Conservation (phyloP, 1,284 basidiomycete species). For the Neotropicomus parvogracilis region DNA sequence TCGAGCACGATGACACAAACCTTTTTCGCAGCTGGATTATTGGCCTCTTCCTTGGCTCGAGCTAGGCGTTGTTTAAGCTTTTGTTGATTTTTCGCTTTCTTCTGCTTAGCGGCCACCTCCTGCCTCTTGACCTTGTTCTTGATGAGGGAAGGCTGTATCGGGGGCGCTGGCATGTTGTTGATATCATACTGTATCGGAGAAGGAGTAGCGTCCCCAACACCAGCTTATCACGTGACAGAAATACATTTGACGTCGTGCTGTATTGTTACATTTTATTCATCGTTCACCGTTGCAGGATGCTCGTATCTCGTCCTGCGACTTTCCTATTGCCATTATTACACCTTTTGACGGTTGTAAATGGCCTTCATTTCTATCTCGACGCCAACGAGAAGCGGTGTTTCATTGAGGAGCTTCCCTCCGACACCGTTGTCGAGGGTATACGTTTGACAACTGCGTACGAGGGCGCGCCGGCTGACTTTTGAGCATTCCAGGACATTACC, state of each 20-base stretch:
- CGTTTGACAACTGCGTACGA: conserved; percentile 3
- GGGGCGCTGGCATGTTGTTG: conserved; percentile 47
- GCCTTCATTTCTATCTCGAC: conserved; percentile 88
- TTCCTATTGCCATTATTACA: conserved; percentile 20
- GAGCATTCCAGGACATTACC: conserved; percentile 80
- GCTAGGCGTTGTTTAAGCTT: conserved; percentile 82
- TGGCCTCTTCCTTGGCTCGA: conserved; percentile 66
- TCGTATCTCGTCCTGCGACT: conserved; percentile 20
- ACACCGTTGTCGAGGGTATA: conserved; percentile 94
- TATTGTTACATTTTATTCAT: not conserved
- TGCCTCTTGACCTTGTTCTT: conserved; percentile 85
- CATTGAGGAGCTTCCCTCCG: conserved; percentile 94
- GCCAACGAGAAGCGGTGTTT: conserved; percentile 93
- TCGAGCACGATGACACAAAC: conserved; percentile 39
- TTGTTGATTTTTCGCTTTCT: conserved; percentile 75
- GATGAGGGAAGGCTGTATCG: conserved; percentile 65
- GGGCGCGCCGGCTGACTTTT: conserved; percentile 8
- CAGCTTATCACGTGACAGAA: conserved; percentile 24
- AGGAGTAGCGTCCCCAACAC: not conserved
- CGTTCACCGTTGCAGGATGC: conserved; percentile 19
- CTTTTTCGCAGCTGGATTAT: conserved; percentile 68
- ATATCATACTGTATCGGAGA: no score
- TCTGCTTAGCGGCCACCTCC: conserved; percentile 69
- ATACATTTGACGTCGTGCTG: not conserved
- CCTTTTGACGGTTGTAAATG: conserved; percentile 24